Conservation (phyloP, 2,329 filamentous ascomycete species). For the Leptosphaerulina australis region DNA sequence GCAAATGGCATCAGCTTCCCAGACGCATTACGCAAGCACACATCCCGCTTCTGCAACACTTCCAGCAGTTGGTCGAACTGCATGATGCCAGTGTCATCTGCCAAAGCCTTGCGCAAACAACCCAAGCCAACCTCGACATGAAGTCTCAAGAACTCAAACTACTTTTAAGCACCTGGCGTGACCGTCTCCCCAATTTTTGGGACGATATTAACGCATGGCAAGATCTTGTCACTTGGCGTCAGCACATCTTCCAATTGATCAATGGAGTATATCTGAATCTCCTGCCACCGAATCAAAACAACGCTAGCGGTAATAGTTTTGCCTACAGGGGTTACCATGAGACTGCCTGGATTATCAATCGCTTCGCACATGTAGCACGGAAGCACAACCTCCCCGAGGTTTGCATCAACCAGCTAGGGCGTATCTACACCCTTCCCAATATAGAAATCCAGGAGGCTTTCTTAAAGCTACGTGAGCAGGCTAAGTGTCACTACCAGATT, state of each 20-base stretch:
- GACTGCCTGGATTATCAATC: constrained; percentile 99
- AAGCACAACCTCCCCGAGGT: constrained; percentile 97
- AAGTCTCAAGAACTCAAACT: constrained; percentile 97
- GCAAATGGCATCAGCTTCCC: constrained; percentile 99
- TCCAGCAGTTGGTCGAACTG: constrained; percentile 95
- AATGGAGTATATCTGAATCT: constrained; percentile 90
- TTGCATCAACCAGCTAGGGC: constrained; percentile 94
- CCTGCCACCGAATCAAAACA: constrained; percentile 74
- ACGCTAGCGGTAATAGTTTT: constrained; percentile 87
- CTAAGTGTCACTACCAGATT: constrained; percentile 98
- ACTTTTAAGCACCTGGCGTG: constrained; percentile 91
- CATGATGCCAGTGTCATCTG: constrained; percentile 98
- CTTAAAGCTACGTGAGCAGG: constrained; percentile 96
- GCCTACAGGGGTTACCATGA: constrained; percentile 98
- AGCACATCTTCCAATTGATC: constrained; percentile 98
- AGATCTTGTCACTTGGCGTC: constrained; percentile 98
- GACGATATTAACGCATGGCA: constrained; percentile 99
- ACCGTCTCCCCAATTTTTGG: constrained; percentile 95
- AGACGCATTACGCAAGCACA: constrained; percentile 92
- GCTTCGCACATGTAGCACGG: constrained; percentile 94
- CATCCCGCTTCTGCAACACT: constrained; percentile 92
- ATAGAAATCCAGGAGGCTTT: constrained; percentile 99
- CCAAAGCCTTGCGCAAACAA: constrained; percentile 85
- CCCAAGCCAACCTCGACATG: constrained; percentile 80
- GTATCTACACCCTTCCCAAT: constrained; percentile 97